Conservation (phyloP, 2,329 filamentous ascomycete genomes). For the Claviceps paspali region DNA sequence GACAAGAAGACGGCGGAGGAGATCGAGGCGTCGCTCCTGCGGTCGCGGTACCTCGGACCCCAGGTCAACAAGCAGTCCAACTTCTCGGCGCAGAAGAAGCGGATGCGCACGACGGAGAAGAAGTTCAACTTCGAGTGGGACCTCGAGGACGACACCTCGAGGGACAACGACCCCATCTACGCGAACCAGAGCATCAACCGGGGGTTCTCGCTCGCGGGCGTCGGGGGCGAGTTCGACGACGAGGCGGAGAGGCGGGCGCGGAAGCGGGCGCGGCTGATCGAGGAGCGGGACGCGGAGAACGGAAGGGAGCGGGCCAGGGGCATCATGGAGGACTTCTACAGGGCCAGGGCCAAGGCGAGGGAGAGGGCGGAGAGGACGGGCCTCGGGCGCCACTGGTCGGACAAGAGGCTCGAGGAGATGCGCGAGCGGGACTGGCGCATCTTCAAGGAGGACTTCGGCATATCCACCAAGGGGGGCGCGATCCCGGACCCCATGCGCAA, state of each 20-base stretch:
- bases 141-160: constrained; percentile 68
- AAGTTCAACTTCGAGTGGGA: constrained; percentile 99
- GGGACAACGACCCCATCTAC: constrained; percentile 62
- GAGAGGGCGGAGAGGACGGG: constrained; percentile 59
- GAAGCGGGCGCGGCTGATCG: constrained; percentile 52
- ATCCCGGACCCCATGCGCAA: constrained; percentile 94
- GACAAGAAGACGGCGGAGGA: constrained; percentile 36
- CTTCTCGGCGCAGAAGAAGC: constrained; percentile 93
- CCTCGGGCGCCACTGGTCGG: constrained; percentile 87
- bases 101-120: constrained; percentile 79
- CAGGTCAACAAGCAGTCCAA: constrained; percentile 69
- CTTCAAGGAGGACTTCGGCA: constrained; percentile 98
- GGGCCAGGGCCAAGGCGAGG: constrained; percentile 44
- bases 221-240: constrained; percentile 36
- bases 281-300: constrained; percentile 59
- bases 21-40: constrained; percentile 58
- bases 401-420: constrained; percentile 88
- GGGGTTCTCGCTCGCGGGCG: constrained; percentile 28
- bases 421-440: constrained; percentile 97
- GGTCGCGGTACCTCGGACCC: constrained; percentile 79
- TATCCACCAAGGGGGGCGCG: constrained; percentile 77
- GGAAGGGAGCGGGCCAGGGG: constrained; percentile 63
- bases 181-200: constrained; percentile 16
- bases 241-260: constrained; percentile 38
- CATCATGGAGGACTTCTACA: constrained; percentile 68